Conservation (phyloP, 176 grass and related monocot species). For the Carex kokanica region DNA sequence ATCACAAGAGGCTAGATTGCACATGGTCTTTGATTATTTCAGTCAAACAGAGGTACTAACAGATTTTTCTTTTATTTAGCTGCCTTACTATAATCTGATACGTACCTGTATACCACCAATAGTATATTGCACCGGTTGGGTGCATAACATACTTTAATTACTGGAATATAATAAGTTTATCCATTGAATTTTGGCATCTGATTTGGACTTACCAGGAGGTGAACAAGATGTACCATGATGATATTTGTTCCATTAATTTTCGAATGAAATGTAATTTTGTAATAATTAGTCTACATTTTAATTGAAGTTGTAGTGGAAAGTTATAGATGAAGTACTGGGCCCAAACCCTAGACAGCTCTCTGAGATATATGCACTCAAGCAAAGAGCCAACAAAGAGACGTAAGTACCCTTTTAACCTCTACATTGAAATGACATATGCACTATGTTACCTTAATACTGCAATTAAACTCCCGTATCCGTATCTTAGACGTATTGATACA, state of each 20-base stretch:
- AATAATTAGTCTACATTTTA: slow-evolving; percentile 36
- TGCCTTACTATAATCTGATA: neutral
- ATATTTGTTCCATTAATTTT: neutral
- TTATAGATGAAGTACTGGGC: slow-evolving; percentile 90
- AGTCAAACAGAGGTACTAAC: slow-evolving; percentile 84
- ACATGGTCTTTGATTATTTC: slow-evolving; percentile 91
- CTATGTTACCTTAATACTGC: neutral
- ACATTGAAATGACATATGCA: neutral
- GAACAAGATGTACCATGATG: slow-evolving; percentile 12
- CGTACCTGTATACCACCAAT: neutral
- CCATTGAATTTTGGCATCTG: neutral
- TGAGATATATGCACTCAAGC: slow-evolving; percentile 84
- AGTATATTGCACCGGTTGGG: neutral
- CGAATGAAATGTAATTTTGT: slow-evolving; percentile 44
- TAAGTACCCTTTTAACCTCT: slow-evolving; percentile 35
- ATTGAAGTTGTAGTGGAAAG: slow-evolving; percentile 99
- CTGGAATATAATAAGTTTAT: neutral
- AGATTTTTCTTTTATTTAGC: slow-evolving; percentile 17
- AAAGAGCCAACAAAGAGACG: slow-evolving; percentile 49
- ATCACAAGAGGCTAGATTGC: slow-evolving; percentile 75
- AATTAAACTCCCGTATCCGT: neutral
- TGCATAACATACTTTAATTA: neutral
- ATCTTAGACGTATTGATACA: neutral
- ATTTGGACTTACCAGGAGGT: neutral
- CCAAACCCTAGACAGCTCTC: slow-evolving; percentile 77